Evolutionary conservation across 768 basidiomycete genomes (phyloP).

Genomic region (Paxillus rubicundulus): DNA sequence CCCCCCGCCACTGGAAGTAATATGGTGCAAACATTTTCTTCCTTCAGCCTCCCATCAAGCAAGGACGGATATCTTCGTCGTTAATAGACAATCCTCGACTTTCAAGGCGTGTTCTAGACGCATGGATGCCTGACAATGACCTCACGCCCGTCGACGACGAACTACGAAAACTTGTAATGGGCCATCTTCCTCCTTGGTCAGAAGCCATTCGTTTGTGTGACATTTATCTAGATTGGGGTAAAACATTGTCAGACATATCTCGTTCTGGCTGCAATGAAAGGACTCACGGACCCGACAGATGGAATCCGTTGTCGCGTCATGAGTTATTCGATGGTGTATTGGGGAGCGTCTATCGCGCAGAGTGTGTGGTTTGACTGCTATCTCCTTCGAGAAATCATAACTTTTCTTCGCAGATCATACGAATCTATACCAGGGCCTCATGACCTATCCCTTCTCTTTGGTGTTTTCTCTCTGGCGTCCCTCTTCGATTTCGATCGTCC

Average conservation of each 20-base stretch:
- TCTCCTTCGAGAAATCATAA: background rate
- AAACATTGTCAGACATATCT: conserved; percentile 48
- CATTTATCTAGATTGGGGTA: conserved; percentile 61
- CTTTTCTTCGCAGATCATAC: conserved; percentile 33
- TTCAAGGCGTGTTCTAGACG: conserved; percentile 39
- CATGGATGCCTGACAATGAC: conserved; percentile 35
- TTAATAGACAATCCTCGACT: conserved; percentile 34
- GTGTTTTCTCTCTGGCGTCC: conserved; percentile 61
- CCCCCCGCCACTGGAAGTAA: background rate
- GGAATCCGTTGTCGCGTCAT: conserved; percentile 48
- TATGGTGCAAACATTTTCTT: background rate
- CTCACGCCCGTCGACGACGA: conserved; percentile 31
- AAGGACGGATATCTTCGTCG: conserved; percentile 11
- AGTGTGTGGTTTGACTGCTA: conserved; percentile 33
- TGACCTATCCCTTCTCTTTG: conserved; percentile 59
- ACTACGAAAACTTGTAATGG: conserved; percentile 43
- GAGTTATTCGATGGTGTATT: conserved; percentile 60
- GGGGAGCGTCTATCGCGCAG: conserved; percentile 49
- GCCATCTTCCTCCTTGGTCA: conserved; percentile 51
- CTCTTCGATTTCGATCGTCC: conserved; percentile 55
- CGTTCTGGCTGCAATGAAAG: background rate
- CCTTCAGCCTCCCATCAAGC: conserved; percentile 25
- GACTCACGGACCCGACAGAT: conserved; percentile 35
- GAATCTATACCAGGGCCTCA: conserved; percentile 45
- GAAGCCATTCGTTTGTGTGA: conserved; percentile 63